phyloP scores from a whole-genome alignment of 1,284 basidiomycete genomes.

The Nidula niveotomentosa region DNA sequence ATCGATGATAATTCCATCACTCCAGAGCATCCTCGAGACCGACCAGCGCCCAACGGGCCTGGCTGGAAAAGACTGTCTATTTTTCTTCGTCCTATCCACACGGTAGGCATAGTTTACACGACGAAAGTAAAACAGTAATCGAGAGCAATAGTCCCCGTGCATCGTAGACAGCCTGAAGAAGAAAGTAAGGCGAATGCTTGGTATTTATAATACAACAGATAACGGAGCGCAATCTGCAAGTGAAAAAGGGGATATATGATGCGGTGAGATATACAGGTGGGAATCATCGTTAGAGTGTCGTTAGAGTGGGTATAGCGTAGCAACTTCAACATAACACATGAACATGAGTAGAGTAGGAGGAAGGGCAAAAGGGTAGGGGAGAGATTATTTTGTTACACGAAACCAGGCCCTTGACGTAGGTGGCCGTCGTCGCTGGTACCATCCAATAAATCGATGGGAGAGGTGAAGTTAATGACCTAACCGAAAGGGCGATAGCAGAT shows the following conservation, averaged over 20 bases:
- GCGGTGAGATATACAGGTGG: not conserved
- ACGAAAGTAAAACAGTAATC: too few relatives aligned
- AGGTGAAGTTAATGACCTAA: constrained; percentile 38
- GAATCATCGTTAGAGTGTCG: not conserved
- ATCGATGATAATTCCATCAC: too few relatives aligned
- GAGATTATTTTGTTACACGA: not conserved
- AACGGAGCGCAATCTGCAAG: not conserved
- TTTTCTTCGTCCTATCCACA: too few relatives aligned
- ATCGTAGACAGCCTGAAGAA: not conserved
- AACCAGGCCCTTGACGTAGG: not conserved
- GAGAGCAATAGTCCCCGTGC: too few relatives aligned
- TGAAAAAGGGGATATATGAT: not conserved
- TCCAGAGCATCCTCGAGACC: too few relatives aligned
- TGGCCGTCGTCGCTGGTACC: not conserved
- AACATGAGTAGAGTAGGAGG: not conserved
- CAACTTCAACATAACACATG: not conserved
- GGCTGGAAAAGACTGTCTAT: too few relatives aligned
- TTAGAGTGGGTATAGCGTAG: not conserved
- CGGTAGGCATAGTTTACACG: too few relatives aligned
- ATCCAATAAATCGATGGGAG: constrained; percentile 38
- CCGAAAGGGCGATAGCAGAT: not conserved
- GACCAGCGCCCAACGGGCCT: too few relatives aligned
- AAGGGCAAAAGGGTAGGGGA: not conserved
- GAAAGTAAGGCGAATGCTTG: not conserved
- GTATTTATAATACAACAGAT: not conserved